phyloP scores from a whole-genome alignment of 176 grass and related monocot species.

The Poa annua region DNA sequence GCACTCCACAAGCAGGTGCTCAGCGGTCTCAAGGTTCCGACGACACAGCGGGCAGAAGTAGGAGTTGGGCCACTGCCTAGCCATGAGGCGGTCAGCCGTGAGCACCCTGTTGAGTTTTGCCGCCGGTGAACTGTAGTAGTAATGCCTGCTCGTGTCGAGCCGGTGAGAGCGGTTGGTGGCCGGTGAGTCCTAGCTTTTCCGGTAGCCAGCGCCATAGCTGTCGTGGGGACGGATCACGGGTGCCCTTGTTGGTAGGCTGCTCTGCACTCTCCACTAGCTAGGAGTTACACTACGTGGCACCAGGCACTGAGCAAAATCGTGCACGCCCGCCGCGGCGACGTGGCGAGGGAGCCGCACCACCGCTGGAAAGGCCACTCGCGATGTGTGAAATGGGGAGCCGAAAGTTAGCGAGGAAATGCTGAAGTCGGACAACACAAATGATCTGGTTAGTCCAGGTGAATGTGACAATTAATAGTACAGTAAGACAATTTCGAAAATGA shows the following conservation, averaged over 20 bases:
- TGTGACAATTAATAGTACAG: too few species aligned
- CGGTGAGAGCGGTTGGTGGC: constrained; percentile 5
- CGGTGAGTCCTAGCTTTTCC: background rate
- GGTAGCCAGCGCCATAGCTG: background rate
- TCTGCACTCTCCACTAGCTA: background rate
- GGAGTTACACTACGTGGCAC: background rate
- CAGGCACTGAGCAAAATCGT: background rate
- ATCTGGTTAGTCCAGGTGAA: too few species aligned
- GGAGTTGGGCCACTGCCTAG: too few species aligned
- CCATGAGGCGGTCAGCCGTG: too few species aligned
- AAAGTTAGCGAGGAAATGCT: background rate
- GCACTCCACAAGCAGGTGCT: too few species aligned
- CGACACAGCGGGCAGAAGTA: too few species aligned
- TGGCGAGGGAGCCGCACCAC: background rate
- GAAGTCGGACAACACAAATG: background rate
- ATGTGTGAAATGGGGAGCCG: background rate
- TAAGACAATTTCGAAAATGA: too few species aligned
- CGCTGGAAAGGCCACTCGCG: too few species aligned
- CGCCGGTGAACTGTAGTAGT: background rate
- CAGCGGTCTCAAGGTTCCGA: too few species aligned
- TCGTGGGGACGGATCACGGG: constrained; percentile 14
- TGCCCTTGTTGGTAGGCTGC: background rate
- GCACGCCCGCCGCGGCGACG: constrained; percentile 4
- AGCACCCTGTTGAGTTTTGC: background rate
- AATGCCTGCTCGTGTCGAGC: background rate